Percentiles rank a stretch among this genome's conserved stretches.
Conservation (phyloP, 2,329 filamentous ascomycete species). For the Ophioceras dolichostomum region DNA sequence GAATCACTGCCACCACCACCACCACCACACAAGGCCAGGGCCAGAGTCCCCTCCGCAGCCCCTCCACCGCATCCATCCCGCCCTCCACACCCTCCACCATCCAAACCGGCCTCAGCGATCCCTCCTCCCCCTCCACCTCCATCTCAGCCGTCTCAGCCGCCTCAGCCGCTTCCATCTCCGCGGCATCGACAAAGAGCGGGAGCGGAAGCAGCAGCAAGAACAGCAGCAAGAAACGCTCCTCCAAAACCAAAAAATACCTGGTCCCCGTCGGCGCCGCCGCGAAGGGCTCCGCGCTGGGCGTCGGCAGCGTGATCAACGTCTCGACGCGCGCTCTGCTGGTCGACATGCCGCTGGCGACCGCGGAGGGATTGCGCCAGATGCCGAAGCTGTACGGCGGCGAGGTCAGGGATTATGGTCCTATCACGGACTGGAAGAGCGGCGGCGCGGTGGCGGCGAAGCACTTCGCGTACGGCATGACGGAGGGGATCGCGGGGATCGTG, state of each 20-base stretch:
- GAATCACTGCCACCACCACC: too few relatives aligned
- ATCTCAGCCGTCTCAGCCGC: background rate
- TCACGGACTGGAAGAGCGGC: background rate
- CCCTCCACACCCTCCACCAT: background rate
- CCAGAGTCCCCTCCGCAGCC: background rate
- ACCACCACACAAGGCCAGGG: too few relatives aligned
- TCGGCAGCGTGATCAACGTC: slow-evolving; percentile 13
- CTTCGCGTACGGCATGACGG: background rate
- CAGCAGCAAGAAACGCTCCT: too few relatives aligned
- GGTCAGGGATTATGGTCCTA: slow-evolving; percentile 26
- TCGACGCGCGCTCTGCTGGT: background rate
- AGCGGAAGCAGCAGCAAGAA: too few relatives aligned
- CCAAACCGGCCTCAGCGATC: background rate
- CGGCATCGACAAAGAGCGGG: too few relatives aligned
- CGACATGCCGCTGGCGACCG: background rate
- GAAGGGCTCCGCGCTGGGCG: slow-evolving; percentile 6
- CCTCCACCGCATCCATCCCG: background rate
- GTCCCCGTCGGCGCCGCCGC: background rate
- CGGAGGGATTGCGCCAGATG: slow-evolving; percentile 36
- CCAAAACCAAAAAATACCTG: background rate
- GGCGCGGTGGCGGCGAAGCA: background rate
- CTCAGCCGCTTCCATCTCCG: too few relatives aligned
- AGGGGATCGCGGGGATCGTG: background rate
- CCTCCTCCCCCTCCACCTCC: background rate
- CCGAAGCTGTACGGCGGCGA: slow-evolving; percentile 39